phyloP scores from a whole-genome alignment of 768 basidiomycete species.

The Melanogaster broomeanus region DNA sequence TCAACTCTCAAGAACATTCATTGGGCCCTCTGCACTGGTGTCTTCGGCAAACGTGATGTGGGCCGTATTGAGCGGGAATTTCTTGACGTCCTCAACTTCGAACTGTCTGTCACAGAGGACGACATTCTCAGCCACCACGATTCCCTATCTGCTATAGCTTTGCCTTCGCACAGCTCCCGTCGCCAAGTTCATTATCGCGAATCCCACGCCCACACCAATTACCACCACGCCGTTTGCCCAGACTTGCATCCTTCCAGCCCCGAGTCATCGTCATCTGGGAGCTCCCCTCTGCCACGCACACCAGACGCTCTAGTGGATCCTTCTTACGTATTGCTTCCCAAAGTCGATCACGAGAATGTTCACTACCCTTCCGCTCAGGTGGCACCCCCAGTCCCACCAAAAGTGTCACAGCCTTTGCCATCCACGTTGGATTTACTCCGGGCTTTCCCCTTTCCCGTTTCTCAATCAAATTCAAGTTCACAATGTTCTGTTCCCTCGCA shows the following conservation, averaged over 20 bases:
- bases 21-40: conserved; percentile 84
- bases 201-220: conserved; percentile 16
- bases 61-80: conserved; percentile 84
- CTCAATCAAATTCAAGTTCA: conserved; percentile 19
- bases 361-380: conserved; percentile 29
- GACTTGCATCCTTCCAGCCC: conserved; percentile 45
- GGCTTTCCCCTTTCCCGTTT: conserved; percentile 49
- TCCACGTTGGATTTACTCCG: conserved; percentile 46
- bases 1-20: conserved; percentile 89
- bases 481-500: conserved; percentile 22
- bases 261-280: conserved; percentile 38
- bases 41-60: conserved; percentile 80
- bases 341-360: conserved; percentile 29
- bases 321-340: conserved; percentile 19
- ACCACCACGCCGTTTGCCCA: conserved; percentile 35
- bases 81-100: conserved; percentile 77
- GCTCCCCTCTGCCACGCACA: conserved; percentile 35
- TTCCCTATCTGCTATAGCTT: conserved; percentile 30
- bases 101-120: conserved; percentile 62
- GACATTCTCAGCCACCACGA: conserved; percentile 56
- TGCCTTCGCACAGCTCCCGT: conserved; percentile 27
- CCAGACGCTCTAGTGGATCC: conserved; percentile 26
- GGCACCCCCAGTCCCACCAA: conserved; percentile 22
- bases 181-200: conserved; percentile 25
- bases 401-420: conserved; percentile 24